Evolutionary conservation across 1,139 yeast species (phyloP), one percentile per base, ranked within the genome.

Genomic region (Saccharomyces hybrid): DNA sequence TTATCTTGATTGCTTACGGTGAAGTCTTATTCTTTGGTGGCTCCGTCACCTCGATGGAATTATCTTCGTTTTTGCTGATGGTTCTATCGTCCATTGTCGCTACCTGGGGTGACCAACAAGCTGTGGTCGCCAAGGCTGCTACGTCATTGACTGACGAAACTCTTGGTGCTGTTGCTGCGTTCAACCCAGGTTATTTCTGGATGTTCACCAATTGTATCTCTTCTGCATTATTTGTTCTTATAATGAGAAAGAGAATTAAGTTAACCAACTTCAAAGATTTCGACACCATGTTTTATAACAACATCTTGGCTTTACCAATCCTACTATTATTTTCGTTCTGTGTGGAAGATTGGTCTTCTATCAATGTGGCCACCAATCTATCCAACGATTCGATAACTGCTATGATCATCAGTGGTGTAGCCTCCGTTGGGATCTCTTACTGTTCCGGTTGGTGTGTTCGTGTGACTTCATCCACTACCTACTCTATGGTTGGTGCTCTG

Each of bases 381-480:
- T 76, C 81, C 64, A 80, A 91, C 71, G 73, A 76, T 61, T 78
- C 91, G 46, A 80, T 88, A 58, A 79, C 89, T 62, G 90, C 96
- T 63, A 91, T 95, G 96, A 67, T 93, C 60, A 80, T 91, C 67
- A 88, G 97, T 49, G 99, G 99, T 71, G 80, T 88, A 62, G 86
- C 96, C 47, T 86, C 98, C 34, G 95, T 93, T 55, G 97, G 96
- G 74, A 93, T 95, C 70, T 90, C 98, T 49, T 93, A 95, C 80
- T 89, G 97, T 73, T 89, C 98, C 31, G 99, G 97, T 58, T 93
- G 99, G 99, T 93, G 99, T 82, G 96, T 93, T 59, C 88, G 99
- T 77, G 98, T 91, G 61, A 95, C 99, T 48, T 89, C 97, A 20
- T 90, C 98, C 34, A 93, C 99, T 56, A 93, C 99, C 55, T 93